Base-by-base conservation (phyloP, 805 yeast genomes). In the Saturnispora silvae region DNA sequence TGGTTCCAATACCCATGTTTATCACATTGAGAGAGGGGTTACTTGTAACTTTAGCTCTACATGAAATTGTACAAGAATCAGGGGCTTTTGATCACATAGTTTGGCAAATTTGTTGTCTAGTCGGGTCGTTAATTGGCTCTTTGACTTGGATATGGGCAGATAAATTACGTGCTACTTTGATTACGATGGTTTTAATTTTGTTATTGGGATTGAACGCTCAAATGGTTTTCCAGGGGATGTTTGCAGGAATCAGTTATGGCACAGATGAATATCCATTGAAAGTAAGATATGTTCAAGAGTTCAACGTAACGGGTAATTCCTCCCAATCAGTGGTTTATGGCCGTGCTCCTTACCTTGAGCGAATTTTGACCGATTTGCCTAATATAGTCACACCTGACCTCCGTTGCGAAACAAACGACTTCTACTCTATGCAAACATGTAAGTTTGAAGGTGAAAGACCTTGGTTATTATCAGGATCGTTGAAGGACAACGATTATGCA, bases 51-150 rank as follows among this genome's bases (percentile, higher is more conserved):
- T 77, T 75, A 40, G 92, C 83, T 0, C 43, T 80, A 16, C 70
- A 70, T 48, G 85, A 83, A 57, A 72, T 87, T 0, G 67, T 75
- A 16, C 85, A 79, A 49, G 95, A 85, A 51, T 71, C 79, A 5
- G 52, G 59, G 13, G 45, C 47, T 4, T 59, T 75, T 4, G 70
- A 73, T 23, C 34, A 47, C 5, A 40, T 54, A 14, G 60, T 73
- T 1, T 64, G 63, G 50, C 43, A 54, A 15, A 38, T 62, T 10
- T 37, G 68, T 3, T 43, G 64, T 4, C 36, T 50, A 4, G 47
- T 65, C 13, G 56, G 72, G 1, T 45, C 65, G 7, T 42, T 60
- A 7, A 11, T 36, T 19, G 39, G 39, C 17, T 19, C 39, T 13
- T 24, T 20, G 3, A 22, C 34, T 26, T 36, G 39, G 39, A 36